A percentile compares a stretch with the other conserved stretches of the same genome.
Conservation (phyloP, 2,329 filamentous ascomycete genomes). For the Arthrobotrys conoides region DNA sequence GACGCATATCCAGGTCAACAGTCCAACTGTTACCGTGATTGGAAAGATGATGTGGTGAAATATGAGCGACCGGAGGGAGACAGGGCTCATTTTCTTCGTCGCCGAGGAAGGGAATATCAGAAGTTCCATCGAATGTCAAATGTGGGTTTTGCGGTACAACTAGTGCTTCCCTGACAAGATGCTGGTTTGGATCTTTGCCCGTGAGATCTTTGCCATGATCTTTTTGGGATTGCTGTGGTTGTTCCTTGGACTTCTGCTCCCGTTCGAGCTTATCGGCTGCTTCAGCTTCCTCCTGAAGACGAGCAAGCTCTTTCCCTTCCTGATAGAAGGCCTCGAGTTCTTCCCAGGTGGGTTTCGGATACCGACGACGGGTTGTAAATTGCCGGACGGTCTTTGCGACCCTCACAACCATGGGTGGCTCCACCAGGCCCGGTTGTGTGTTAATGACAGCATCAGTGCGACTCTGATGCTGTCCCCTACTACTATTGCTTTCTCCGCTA, state of each 20-base stretch:
- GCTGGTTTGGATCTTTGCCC: background rate
- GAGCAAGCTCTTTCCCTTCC: constrained; percentile 54
- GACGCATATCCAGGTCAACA: constrained; percentile 4
- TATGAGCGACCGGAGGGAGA: background rate
- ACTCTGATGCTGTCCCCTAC: constrained; percentile 27
- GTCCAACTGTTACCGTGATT: background rate
- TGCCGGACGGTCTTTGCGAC: constrained; percentile 35
- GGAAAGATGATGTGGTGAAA: background rate
- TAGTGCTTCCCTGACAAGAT: background rate
- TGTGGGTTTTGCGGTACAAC: constrained; percentile 4
- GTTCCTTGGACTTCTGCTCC: constrained; percentile 13
- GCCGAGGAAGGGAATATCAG: constrained; percentile 6
- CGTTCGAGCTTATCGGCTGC: constrained; percentile 20
- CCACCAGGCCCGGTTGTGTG: constrained; percentile 35
- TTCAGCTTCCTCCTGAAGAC: constrained; percentile 44
- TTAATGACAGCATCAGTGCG: constrained; percentile 37
- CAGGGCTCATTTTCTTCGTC: constrained; percentile 10
- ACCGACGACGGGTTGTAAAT: constrained; percentile 30
- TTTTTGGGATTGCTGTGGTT: background rate
- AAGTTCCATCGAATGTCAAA: constrained; percentile 18
- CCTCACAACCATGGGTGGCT: constrained; percentile 43
- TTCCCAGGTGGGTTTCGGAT: constrained; percentile 47
- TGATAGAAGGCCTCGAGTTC: constrained; percentile 51
- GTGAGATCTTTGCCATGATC: background rate
- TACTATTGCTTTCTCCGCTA: constrained; percentile 34